These are phyloP conservation scores for Dissophora globulifera DNA, from an alignment of 192 early-diverging fungal genomes.

Conservation along the genomic window DNA sequence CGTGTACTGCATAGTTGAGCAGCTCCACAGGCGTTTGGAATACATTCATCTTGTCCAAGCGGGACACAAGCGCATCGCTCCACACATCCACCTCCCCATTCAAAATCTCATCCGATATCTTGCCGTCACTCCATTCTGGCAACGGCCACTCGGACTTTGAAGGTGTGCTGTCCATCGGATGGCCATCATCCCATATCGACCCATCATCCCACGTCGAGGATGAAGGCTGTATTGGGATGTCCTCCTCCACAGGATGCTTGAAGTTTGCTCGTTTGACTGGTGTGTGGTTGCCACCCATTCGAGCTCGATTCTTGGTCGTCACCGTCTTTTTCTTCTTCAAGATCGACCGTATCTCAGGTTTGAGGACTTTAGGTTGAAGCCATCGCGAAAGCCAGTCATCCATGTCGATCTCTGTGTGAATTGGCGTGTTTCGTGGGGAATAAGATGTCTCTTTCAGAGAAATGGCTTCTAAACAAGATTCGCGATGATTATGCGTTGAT, in stretches of 20 bases:
- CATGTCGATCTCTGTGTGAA: slow-evolving; percentile 1
- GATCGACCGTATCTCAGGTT: neutral
- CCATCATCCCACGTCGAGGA: too few species aligned
- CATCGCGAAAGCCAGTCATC: slow-evolving; percentile 26
- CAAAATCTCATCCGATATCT: neutral
- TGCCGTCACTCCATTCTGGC: neutral
- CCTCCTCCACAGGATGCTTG: neutral
- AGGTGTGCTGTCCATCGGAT: too few species aligned
- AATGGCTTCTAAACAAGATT: slow-evolving; percentile 8
- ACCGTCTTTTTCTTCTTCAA: too few species aligned
- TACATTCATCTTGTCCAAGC: neutral
- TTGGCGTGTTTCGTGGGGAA: neutral
- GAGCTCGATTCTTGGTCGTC: too few species aligned
- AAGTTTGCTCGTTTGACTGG: too few species aligned
- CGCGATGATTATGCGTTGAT: neutral
- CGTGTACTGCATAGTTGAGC: neutral
- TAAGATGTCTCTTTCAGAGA: slow-evolving; percentile 2
- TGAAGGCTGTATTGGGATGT: too few species aligned
- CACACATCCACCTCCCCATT: neutral
- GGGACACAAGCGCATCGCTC: neutral
- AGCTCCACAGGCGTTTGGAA: neutral
- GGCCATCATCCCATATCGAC: too few species aligned
- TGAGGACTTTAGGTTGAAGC: neutral
- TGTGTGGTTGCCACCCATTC: too few species aligned
- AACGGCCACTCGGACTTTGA: slow-evolving; percentile 11